Conservation (phyloP, 129 eudicot species). For the Oenanthe sinensis region DNA sequence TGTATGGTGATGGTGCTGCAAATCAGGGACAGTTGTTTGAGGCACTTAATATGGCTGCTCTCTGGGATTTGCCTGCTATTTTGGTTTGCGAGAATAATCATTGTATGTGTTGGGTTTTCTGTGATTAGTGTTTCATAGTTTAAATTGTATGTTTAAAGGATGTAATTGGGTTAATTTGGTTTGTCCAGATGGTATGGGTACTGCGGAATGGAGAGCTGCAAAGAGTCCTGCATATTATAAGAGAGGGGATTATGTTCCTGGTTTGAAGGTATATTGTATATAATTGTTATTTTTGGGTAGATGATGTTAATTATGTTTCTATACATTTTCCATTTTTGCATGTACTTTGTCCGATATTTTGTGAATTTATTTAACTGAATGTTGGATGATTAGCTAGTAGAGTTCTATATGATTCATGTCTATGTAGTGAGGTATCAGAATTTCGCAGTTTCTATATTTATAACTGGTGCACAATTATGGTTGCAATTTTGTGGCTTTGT, state of each 20-base stretch:
- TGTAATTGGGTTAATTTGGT: not conserved
- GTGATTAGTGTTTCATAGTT: not conserved
- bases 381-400: not conserved
- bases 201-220: constrained; percentile 99
- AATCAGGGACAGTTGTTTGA: constrained; percentile 96
- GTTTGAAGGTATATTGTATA: constrained; percentile 58
- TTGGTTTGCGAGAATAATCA: constrained; percentile 98
- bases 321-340: not conserved
- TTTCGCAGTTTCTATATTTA: not conserved
- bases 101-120: constrained; percentile 35
- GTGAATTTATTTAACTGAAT: not conserved
- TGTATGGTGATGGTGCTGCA: constrained; percentile 98
- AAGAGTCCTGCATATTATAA: constrained; percentile 95
- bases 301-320: not conserved
- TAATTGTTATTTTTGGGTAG: not conserved
- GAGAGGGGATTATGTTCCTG: constrained; percentile 99
- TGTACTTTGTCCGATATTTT: not conserved
- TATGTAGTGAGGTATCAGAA: not conserved
- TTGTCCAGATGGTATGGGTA: constrained; percentile 96
- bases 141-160: not conserved
- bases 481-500: not conserved
- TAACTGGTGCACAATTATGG: not conserved
- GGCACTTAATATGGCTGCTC: constrained; percentile 96
- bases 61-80: constrained; percentile 97
- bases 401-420: not conserved